Base-by-base conservation (phyloP, 2,329 filamentous ascomycete species). In the Fusarium xylarioides region DNA sequence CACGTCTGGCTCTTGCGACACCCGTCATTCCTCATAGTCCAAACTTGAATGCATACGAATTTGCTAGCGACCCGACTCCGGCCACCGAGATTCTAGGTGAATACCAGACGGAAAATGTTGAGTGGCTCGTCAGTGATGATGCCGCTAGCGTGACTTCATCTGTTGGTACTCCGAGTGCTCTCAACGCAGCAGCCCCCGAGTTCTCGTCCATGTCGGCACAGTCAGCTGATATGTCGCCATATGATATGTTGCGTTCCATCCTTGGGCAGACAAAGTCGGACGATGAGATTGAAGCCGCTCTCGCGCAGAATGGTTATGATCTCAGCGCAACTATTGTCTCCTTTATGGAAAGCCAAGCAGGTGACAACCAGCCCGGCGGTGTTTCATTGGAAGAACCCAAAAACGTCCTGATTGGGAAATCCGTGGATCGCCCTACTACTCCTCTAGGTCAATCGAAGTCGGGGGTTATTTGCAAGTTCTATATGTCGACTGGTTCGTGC, bases 241-340 rank as follows among this genome's bases (percentile, higher is more conserved):
- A 98, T 82, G 96, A 99, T 80, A 98, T 99, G 90, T 87, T 99
- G 63, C 93, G 96, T 70, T 98, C 95, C 11, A 97, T 99, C 44
- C 87, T 99, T 32, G 94, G 95, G 53, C 94, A 96, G 76, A 91
- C 94, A 61, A 92, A 93, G 78, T 92, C 94, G 5, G 95, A 98
- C 77, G 95, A 98, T 57, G 96, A 99, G 82, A 95, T 99, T 53
- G 95, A 98, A 80, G 88, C 91, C n/a, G 94, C 95, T 9, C 88
- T 99, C 52, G 94, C 95, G 74, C 88, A 91, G 65, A 95, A 98
- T 80, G 93, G 93, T 63, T 99, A 98, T 80, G 96, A 99, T 79
- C 87, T 99, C 30, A 97, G 94, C 76, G 93, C 95, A 52, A 97
- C 96, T 5, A 93, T 99, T 76, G 92, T 93, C 64, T 91, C 94